phyloP scores from a whole-genome alignment of 2,329 filamentous ascomycete species.

The Aureobasidium sp. region DNA sequence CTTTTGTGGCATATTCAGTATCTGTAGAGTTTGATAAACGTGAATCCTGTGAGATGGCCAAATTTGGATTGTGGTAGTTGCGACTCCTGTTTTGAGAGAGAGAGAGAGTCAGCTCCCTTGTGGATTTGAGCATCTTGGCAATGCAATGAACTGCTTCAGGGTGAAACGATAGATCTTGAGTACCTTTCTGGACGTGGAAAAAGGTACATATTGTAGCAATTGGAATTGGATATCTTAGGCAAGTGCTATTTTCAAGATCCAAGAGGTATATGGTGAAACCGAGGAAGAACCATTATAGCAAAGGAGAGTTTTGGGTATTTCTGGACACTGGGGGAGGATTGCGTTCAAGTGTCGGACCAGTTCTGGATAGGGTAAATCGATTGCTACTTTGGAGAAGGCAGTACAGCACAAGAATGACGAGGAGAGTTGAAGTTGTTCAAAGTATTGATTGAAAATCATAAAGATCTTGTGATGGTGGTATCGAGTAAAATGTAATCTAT shows the following conservation, averaged over 20 bases:
- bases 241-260: background rate
- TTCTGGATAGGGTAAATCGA: too few species aligned
- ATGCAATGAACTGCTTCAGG: background rate
- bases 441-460: background rate
- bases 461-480: background rate
- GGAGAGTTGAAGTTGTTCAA: background rate
- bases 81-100: background rate
- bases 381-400: background rate
- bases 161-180: background rate
- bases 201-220: too few species aligned
- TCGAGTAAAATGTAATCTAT: conserved; percentile 4
- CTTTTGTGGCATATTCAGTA: background rate
- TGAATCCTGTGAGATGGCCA: background rate
- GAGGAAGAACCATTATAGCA: background rate
- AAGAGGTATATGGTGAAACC: background rate
- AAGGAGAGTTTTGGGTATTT: background rate
- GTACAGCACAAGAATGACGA: background rate
- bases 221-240: background rate
- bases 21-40: background rate
- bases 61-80: background rate
- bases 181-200: background rate
- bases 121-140: too few species aligned
- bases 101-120: background rate
- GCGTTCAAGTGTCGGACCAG: background rate
- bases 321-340: background rate